Evolutionary conservation across 441 rosid species (phyloP).

Genomic region (Viola pubescens): DNA sequence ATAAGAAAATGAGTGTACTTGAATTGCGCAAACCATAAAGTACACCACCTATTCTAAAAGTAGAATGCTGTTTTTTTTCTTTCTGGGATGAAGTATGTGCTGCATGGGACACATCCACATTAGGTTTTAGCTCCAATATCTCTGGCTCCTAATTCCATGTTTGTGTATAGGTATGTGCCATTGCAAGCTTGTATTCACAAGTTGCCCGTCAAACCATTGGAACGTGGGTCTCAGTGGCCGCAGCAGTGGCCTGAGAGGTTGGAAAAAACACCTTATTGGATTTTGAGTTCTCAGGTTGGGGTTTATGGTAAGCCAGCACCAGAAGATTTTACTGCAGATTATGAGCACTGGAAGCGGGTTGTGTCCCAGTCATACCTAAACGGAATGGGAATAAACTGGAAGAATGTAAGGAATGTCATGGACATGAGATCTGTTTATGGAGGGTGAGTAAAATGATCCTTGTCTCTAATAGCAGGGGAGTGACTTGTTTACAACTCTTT

Average conservation of each 20-base stretch:
- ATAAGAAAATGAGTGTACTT: too few relatives aligned
- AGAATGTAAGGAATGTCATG: constrained; percentile 76
- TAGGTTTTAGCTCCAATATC: neutral
- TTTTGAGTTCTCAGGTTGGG: constrained; percentile 69
- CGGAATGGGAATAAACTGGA: constrained; percentile 85
- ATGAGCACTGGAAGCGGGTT: constrained; percentile 82
- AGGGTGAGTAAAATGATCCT: constrained; percentile 46
- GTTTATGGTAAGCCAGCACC: constrained; percentile 89
- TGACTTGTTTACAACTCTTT: too few relatives aligned
- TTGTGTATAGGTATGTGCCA: constrained; percentile 66
- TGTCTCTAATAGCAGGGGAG: neutral
- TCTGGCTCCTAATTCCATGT: constrained; percentile 7
- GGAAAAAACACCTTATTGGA: constrained; percentile 72
- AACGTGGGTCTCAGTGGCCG: constrained; percentile 91
- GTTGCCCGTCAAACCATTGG: constrained; percentile 42
- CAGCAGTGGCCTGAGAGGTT: constrained; percentile 87
- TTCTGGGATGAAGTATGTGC: too few relatives aligned
- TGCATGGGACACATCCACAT: neutral
- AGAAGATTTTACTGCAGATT: constrained; percentile 68
- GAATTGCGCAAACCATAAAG: too few relatives aligned
- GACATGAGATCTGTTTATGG: constrained; percentile 96
- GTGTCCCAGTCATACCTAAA: constrained; percentile 67
- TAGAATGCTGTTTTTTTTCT: too few relatives aligned
- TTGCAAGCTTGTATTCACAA: constrained; percentile 88
- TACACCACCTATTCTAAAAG: too few relatives aligned